Conservation (phyloP, 257 asterid genomes). For the Solanum tarijense region DNA sequence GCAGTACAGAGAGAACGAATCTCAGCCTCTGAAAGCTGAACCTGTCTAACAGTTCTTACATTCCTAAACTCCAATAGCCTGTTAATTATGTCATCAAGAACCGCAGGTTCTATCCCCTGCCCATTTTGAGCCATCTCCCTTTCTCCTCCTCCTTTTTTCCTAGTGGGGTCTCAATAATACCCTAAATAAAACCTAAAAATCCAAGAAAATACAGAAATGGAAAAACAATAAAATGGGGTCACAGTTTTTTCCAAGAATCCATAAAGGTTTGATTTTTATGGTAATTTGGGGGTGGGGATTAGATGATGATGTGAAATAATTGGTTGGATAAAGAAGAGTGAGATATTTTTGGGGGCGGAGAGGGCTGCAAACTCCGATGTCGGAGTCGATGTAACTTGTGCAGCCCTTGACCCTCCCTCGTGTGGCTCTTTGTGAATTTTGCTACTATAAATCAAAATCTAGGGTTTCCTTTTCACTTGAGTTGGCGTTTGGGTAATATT, state of each 20-base stretch:
- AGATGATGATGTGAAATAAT: background rate
- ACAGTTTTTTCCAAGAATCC: background rate
- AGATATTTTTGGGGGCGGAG: background rate
- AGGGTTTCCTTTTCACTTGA: background rate
- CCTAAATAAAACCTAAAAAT: background rate
- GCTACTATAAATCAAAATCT: background rate
- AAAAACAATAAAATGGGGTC: background rate
- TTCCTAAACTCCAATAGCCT: conserved; percentile 58
- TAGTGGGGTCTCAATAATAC: background rate
- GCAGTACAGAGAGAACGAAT: conserved; percentile 59
- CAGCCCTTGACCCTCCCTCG: background rate
- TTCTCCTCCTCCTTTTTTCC: background rate
- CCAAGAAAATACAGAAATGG: background rate
- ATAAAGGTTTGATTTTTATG: background rate
- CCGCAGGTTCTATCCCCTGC: conserved; percentile 53
- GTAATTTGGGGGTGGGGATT: background rate
- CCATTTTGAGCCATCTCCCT: conserved; percentile 46
- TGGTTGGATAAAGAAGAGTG: background rate
- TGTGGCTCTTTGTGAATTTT: background rate
- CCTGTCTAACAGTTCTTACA: conserved; percentile 67
- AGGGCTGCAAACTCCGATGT: conserved; percentile 31
- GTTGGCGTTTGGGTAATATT: background rate
- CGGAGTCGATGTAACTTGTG: conserved; percentile 12
- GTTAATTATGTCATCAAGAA: conserved; percentile 61
- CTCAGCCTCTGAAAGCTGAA: conserved; percentile 72